A percentile compares a stretch with the other conserved stretches of the same genome.
Evolutionary conservation across 2,329 filamentous ascomycete genomes (phyloP).

Genomic region (Ophiostoma perfectum): DNA sequence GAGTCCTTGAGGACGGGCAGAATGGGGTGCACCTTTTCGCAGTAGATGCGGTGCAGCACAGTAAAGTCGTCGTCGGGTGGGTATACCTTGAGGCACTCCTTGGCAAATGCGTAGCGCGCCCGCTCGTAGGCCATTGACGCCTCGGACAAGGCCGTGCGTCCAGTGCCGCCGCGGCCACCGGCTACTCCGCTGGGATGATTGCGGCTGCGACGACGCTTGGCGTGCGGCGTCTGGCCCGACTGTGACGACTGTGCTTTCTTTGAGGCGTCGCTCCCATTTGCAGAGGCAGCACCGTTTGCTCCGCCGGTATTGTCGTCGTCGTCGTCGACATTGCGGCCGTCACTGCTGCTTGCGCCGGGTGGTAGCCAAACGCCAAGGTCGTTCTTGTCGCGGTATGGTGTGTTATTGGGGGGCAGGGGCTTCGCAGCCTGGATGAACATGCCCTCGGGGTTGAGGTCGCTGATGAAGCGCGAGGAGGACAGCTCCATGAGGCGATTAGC

Average conservation of each 20-base stretch:
- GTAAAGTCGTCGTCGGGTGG: slow-evolving; percentile 45
- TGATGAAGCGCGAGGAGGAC: slow-evolving; percentile 47
- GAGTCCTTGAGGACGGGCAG: slow-evolving; percentile 46
- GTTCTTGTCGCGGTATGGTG: slow-evolving; percentile 41
- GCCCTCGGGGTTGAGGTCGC: slow-evolving; percentile 55
- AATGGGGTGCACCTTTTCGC: slow-evolving; percentile 51
- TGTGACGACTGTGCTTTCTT: background rate
- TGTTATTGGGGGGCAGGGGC: slow-evolving; percentile 33
- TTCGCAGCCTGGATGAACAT: slow-evolving; percentile 53
- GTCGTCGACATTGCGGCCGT: background rate
- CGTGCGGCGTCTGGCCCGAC: background rate
- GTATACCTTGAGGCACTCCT: slow-evolving; percentile 43
- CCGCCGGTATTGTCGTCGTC: background rate
- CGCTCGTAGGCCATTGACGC: slow-evolving; percentile 24
- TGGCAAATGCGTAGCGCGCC: slow-evolving; percentile 24
- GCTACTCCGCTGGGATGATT: background rate
- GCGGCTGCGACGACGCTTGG: slow-evolving; percentile 12
- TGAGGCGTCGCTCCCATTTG: background rate
- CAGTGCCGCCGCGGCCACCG: background rate
- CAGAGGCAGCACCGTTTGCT: background rate
- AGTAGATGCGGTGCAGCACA: slow-evolving; percentile 43
- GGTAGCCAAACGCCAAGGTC: slow-evolving; percentile 51
- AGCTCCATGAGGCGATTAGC: slow-evolving; percentile 31
- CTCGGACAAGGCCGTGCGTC: slow-evolving; percentile 18
- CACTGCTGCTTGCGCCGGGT: slow-evolving; percentile 6